A percentile compares a stretch with the other conserved stretches of the same genome.
Conservation (phyloP, 495 filamentous ascomycete species). For the Usnea hakonensis region DNA sequence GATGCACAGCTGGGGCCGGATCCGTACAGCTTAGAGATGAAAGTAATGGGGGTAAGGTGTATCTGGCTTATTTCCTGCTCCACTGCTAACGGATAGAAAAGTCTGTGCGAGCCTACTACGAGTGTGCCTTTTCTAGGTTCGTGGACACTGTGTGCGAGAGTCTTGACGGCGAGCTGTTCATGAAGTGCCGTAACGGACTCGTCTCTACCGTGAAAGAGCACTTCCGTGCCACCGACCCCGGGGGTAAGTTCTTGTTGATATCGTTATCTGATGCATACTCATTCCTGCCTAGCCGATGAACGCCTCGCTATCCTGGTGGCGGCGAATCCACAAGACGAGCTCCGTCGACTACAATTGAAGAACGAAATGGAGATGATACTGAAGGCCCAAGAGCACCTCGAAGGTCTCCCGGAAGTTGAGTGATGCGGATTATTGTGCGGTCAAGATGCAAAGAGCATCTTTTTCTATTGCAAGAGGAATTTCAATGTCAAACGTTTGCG, state of each 20-base stretch:
- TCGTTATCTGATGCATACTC: conserved; percentile 5
- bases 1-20: conserved; percentile 36
- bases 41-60: conserved; percentile 45
- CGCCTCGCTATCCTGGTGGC: conserved; percentile 41
- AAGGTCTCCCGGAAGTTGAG: conserved; percentile 11
- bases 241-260: conserved; percentile 29
- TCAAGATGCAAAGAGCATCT: background rate
- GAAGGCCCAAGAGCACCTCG: conserved; percentile 39
- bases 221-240: conserved; percentile 31
- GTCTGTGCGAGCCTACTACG: conserved; percentile 46
- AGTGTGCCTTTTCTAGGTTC: conserved; percentile 43
- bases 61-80: background rate
- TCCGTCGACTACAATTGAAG: conserved; percentile 31
- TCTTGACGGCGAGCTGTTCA: conserved; percentile 41
- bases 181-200: conserved; percentile 34
- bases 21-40: conserved; percentile 37
- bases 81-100: conserved; percentile 21
- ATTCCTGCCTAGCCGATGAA: conserved; percentile 26
- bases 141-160: conserved; percentile 42
- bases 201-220: conserved; percentile 29
- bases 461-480: background rate
- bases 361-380: conserved; percentile 39
- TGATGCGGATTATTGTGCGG: background rate
- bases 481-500: background rate
- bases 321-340: conserved; percentile 41